Evolutionary conservation across 2,329 filamentous ascomycete genomes (phyloP), one percentile per base, ranked within the genome.

Genomic region (Aspergillus unguis): DNA sequence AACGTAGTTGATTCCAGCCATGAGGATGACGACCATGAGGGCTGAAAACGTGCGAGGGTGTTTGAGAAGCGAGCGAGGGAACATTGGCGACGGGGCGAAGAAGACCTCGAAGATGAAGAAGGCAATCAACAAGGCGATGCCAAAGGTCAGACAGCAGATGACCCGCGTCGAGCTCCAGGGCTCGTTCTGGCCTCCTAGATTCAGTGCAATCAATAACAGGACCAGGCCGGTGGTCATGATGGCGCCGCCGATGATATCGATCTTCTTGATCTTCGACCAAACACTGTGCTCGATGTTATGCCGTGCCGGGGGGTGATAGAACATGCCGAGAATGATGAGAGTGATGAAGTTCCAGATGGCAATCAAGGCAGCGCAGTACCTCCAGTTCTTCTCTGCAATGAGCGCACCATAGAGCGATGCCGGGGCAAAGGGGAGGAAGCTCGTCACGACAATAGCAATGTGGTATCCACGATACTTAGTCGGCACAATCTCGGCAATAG

Each of bases 1-100:
- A 8, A 51, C 43, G 42, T 51, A 51, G 35, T 51, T 51, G 23
- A 51, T 51, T 4, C 48, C 48, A 2, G 48, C 48, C n/a, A 51
- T 27, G 35, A 51, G 42, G 23, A 51, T 51, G 17, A 51, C 48
- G 7, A 51, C 2, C 48, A 51, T 51, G n/a, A 51, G 28, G 8
- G 48, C 48, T 2, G 36, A 23, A 35, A 51, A 51, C 6, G 48
- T 37, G 2, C 41, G 33, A 3, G 42, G 48, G 23, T 41, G 41
- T n/a, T 2, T 23, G 0, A 51, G 33, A 0, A 51, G 35, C 4
- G 41, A 33, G 10, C 41, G 10, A 25, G 48, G 48, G 41, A 51
- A 51, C 48, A 51, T 51, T 3, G 48, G 48, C 33, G 38, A 41
- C 6, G 28, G 8, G 3, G 48, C 48, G 9, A 43, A 45, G 35